Evolutionary conservation across 2,329 filamentous ascomycete species (phyloP).

Genomic region (Coleophoma crateriformis): DNA sequence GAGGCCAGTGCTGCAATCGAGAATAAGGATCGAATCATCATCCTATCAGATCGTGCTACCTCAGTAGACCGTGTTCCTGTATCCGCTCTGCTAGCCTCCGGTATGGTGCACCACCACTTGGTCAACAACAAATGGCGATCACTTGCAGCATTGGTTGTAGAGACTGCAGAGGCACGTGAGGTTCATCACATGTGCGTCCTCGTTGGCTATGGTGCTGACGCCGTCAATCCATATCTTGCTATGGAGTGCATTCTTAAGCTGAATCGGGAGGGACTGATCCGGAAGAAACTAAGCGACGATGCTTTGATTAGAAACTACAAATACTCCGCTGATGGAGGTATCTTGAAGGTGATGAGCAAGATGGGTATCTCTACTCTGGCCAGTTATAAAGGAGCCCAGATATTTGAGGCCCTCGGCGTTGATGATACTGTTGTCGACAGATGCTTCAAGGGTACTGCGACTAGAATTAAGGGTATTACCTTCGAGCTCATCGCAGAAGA

Average conservation of each 20-base stretch:
- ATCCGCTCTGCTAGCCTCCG: constrained; percentile 80
- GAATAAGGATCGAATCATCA: constrained; percentile 75
- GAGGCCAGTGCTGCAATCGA: constrained; percentile 80
- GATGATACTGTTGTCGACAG: constrained; percentile 89
- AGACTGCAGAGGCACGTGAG: constrained; percentile 93
- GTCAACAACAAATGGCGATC: constrained; percentile 96
- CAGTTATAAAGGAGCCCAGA: constrained; percentile 96
- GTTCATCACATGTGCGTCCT: constrained; percentile 99
- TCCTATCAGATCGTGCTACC: constrained; percentile 84
- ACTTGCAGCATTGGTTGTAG: constrained; percentile 77
- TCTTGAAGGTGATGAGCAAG: constrained; percentile 98
- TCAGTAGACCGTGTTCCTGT: constrained; percentile 78
- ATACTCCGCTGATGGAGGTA: constrained; percentile 92
- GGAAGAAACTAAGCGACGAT: constrained; percentile 79
- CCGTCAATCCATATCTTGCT: constrained; percentile 88
- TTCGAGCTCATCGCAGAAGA: constrained; percentile 93
- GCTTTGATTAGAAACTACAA: constrained; percentile 92
- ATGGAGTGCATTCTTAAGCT: constrained; percentile 98
- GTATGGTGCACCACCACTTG: constrained; percentile 92
- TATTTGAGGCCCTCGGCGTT: constrained; percentile 91
- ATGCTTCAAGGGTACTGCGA: constrained; percentile 92
- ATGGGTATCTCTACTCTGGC: constrained; percentile 98
- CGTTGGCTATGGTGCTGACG: constrained; percentile 90
- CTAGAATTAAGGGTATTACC: constrained; percentile 88
- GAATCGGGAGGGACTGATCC: constrained; percentile 86